Base-by-base conservation (phyloP, 805 yeast genomes). In the Hanseniaspora taiwanica region DNA sequence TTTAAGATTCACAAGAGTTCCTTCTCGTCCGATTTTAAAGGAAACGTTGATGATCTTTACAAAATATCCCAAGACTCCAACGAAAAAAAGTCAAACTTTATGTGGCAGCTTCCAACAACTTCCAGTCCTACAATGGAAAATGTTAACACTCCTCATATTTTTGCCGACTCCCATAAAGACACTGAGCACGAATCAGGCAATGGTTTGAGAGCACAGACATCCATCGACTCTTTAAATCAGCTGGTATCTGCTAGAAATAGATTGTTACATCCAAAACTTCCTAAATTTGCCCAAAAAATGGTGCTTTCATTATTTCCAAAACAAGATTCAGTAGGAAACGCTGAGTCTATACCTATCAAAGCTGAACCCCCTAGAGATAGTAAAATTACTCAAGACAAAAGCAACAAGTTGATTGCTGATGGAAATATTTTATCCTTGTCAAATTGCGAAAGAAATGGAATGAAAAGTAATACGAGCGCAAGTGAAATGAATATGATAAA, bases 71-170 rank as follows among this genome's bases (percentile, higher is more conserved):
- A 40, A 23, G 36, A 31, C n/a, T 24, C 45, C 6, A 37, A 47
- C 9, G 42, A 18, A 13, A 16, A 23, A 18, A 14, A n/a, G 13
- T 33, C 23, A 18, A 33, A 39, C 13, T 45, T 55, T 20, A 40
- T 44, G 12, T 57, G 62, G 62, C 49, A 48, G 27, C 43, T 50
- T 3, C 52, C 57, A 7, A 53, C 49, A 27, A 47, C 47, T 23
- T 49, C 58, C 2, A 42, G 40, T 13, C 56, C 60, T 8, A 49
- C 48, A 3, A 36, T 51, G 7, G 49, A 57, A 16, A 46, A 45
- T 6, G 49, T 51, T 12, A 55, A 49, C 29, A 50, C 44, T 20
- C 45, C 51, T 6, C 50, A 48, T 24, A 55, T 50, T 12, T 44
- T 48, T 21, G 59, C 55, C 13, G 48, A 51, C 42, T 17, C 54